Percentiles rank a stretch among this genome's conserved stretches.
These are phyloP conservation scores for Nadsonia commutata DNA, from an alignment of 1,139 yeast genomes.

Conservation along the genomic window DNA sequence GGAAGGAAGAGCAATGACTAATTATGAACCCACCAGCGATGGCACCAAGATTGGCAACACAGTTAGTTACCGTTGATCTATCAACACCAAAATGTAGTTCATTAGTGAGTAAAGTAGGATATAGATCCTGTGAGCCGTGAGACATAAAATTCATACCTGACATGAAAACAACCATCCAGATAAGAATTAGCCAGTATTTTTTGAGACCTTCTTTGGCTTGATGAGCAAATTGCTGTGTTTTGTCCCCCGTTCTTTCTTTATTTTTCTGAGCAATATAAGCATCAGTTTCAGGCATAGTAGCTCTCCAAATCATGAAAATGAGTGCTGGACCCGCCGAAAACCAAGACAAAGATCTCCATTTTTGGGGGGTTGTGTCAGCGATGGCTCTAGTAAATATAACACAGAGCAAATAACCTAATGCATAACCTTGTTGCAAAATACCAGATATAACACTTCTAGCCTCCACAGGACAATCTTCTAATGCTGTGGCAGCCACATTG, in stretches of 20 bases:
- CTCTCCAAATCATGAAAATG: conserved; percentile 40
- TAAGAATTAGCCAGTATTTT: conserved; percentile 30
- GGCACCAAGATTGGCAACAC: conserved; percentile 61
- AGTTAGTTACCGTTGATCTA: conserved; percentile 49
- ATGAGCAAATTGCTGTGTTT: conserved; percentile 12
- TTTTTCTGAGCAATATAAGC: conserved; percentile 28
- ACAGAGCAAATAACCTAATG: conserved; percentile 51
- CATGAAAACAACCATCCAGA: conserved; percentile 33
- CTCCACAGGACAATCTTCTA: conserved; percentile 32
- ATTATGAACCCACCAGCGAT: conserved; percentile 46
- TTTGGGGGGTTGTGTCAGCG: conserved; percentile 33
- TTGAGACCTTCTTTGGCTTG: conserved; percentile 18
- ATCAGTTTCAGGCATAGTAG: conserved; percentile 44
- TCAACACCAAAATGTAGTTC: conserved; percentile 38
- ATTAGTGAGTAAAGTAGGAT: conserved; percentile 45
- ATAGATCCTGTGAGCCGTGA: conserved; percentile 45
- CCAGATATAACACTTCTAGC: conserved; percentile 48
- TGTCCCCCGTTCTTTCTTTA: conserved; percentile 13
- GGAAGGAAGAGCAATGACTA: conserved; percentile 45
- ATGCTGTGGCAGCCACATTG: conserved; percentile 32
- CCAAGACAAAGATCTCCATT: conserved; percentile 74
- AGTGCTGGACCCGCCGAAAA: conserved; percentile 61
- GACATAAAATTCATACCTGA: conserved; percentile 38
- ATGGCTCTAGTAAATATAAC: conserved; percentile 41
- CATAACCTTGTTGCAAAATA: conserved; percentile 57